Conservation (phyloP, 306 rosid genomes). For the Canavalia ensiformis region DNA sequence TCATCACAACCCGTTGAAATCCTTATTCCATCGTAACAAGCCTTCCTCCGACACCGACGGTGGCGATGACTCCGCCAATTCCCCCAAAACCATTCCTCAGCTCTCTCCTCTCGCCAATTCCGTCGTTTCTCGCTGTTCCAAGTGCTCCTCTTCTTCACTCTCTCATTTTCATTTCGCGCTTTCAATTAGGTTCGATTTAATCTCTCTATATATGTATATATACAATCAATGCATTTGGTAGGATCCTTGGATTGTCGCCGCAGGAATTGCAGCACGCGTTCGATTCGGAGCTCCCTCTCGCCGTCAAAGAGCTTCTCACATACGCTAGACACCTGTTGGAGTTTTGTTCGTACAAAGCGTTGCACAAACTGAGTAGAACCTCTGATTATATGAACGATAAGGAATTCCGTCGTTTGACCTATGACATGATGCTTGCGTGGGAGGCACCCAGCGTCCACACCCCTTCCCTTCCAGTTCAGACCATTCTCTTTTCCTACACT, state of each 20-base stretch:
- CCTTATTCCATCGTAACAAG: conserved; percentile 63
- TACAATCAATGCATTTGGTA: conserved; percentile 32
- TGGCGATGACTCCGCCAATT: conserved; percentile 46
- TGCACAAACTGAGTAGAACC: conserved; percentile 51
- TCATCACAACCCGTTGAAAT: conserved; percentile 56
- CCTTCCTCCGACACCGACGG: conserved; percentile 34
- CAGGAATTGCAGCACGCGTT: conserved; percentile 76
- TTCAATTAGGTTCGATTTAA: background rate
- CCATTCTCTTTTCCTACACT: conserved; percentile 2
- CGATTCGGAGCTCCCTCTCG: conserved; percentile 72
- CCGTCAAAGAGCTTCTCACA: conserved; percentile 65
- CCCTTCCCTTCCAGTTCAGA: conserved; percentile 15
- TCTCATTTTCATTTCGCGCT: background rate
- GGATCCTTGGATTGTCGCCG: conserved; percentile 72
- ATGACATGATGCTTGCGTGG: conserved; percentile 97
- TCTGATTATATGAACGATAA: conserved; percentile 67
- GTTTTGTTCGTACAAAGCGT: conserved; percentile 77
- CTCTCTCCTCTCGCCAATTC: conserved; percentile 86
- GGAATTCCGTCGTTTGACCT: conserved; percentile 75
- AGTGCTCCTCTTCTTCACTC: conserved; percentile 43
- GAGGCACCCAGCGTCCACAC: conserved; percentile 69
- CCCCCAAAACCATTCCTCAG: conserved; percentile 72
- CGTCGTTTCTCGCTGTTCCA: conserved; percentile 85
- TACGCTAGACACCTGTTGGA: conserved; percentile 81
- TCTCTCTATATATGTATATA: background rate